Conservation (phyloP, 768 basidiomycete species). For the Leccinum longicurvipes region DNA sequence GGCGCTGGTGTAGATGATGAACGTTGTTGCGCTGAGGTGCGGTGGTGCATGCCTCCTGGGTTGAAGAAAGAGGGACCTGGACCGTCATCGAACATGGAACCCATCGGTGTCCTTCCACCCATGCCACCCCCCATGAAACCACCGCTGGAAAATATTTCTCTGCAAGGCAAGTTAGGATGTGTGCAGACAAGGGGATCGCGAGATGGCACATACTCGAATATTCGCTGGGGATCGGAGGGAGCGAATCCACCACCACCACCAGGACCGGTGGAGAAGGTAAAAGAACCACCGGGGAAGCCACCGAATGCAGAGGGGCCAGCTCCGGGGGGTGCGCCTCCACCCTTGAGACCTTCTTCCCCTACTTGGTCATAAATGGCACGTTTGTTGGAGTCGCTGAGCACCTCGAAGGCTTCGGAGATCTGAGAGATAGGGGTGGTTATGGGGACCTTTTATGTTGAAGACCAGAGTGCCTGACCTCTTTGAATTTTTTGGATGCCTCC, state of each 20-base stretch:
- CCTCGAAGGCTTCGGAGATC: conserved; percentile 96
- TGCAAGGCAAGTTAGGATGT: conserved; percentile 26
- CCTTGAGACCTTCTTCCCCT: conserved; percentile 93
- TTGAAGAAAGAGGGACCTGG: conserved; percentile 44
- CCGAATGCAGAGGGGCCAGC: conserved; percentile 42
- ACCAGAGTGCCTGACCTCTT: conserved; percentile 57
- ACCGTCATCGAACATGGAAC: conserved; percentile 36
- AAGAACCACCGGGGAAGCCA: conserved; percentile 51
- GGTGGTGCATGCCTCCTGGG: conserved; percentile 57
- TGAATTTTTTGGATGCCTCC: conserved; percentile 85
- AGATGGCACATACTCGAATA: conserved; percentile 72
- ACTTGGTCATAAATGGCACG: conserved; percentile 88
- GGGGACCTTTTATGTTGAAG: too few species aligned
- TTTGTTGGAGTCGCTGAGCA: conserved; percentile 84
- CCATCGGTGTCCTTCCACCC: conserved; percentile 35
- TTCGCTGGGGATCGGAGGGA: conserved; percentile 79
- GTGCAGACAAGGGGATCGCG: neutral
- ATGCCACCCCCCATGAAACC: conserved; percentile 40
- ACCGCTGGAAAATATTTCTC: conserved; percentile 52
- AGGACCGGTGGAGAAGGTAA: conserved; percentile 54
- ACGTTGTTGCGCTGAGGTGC: conserved; percentile 30
- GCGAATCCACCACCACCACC: conserved; percentile 52
- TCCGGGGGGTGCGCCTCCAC: conserved; percentile 53
- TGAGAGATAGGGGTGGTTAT: conserved; percentile 27
- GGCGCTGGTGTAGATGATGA: conserved; percentile 29